Conservation (phyloP, 768 basidiomycete genomes). For the Rhodotorula paludigena region DNA sequence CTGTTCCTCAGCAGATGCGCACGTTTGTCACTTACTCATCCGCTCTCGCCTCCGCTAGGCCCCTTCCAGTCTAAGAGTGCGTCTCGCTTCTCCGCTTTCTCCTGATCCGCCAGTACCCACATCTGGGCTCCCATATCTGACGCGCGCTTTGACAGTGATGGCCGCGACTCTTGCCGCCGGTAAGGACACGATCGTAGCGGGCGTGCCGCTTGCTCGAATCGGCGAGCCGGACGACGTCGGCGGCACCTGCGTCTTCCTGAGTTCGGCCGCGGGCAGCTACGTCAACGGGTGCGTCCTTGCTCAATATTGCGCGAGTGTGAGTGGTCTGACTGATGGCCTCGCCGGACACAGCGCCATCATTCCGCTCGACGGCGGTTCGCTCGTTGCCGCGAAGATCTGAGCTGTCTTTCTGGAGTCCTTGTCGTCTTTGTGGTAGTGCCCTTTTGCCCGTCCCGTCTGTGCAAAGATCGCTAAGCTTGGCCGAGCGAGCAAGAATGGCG, state of each 20-base stretch:
- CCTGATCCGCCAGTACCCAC: background rate
- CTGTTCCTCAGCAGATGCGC: background rate
- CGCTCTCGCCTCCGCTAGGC: conserved; percentile 11
- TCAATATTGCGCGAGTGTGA: background rate
- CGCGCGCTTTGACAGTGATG: no score
- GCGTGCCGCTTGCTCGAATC: conserved; percentile 56
- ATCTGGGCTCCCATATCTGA: no score
- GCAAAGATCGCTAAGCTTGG: background rate
- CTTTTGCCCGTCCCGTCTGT: no score
- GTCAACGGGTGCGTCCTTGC: conserved; percentile 53
- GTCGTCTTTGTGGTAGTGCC: no score
- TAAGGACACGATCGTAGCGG: conserved; percentile 52
- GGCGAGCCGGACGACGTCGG: conserved; percentile 64
- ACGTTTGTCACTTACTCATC: background rate
- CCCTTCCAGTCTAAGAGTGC: conserved; percentile 46
- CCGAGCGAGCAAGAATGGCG: background rate
- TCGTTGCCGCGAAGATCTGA: conserved; percentile 46
- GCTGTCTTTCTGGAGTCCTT: no score
- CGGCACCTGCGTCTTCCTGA: conserved; percentile 60
- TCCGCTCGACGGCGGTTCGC: conserved; percentile 59
- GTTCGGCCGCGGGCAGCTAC: conserved; percentile 59
- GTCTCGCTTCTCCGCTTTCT: conserved; percentile 6
- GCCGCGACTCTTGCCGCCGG: conserved; percentile 53
- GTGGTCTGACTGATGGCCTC: background rate
- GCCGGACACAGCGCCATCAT: conserved; percentile 53